Base-by-base conservation (phyloP, 1,139 yeast species). In the Yamadazyma taylorii region DNA sequence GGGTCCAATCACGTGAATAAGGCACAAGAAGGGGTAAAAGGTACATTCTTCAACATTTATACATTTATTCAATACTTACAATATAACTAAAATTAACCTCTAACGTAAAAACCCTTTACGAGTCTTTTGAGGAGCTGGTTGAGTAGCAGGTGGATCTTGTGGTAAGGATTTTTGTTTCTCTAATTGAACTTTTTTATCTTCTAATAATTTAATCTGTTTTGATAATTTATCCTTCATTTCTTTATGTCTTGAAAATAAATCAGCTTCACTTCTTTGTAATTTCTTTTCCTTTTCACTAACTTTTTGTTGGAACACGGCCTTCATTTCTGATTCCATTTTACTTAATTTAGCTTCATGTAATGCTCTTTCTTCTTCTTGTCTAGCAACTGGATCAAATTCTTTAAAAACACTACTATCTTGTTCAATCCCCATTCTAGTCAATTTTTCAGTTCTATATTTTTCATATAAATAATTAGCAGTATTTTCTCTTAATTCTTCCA, bases 221-320 rank as follows among this genome's bases (percentile, higher is more conserved):
- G 85, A 75, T 58, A 92, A 76, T 64, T 87, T 88, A 57, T 90
- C 97, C 70, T 92, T 90, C 94, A 92, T 89, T 62, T 92, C 97
- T 63, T 88, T 87, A 66, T 94, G 98, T 63, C 95, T 82, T 28
- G 95, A 80, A 62, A 92, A 92, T 57, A 94, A 78, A 65, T 94
- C 98, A 40, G 96, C 95, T 68, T 94, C 98, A 34, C 97, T 88
- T 68, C 90, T 87, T 71, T 90, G 96, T 61, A 94, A 79, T 70
- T 90, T 90, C 75, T 89, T 87, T 66, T 94, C 99, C 81, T 94
- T 94, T 66, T 90, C 97, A 41, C 85, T 74, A 27, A 94, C 98
- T 71, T 92, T 94, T 60, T 87, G 95, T 67, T 90, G 96, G 80
- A 94, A 94, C 40, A 94, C 96, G 19, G 83, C 77, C 71, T 92